Evolutionary conservation across 345 rosid genomes (phyloP).

Genomic region (Arabidopsis suecica): DNA sequence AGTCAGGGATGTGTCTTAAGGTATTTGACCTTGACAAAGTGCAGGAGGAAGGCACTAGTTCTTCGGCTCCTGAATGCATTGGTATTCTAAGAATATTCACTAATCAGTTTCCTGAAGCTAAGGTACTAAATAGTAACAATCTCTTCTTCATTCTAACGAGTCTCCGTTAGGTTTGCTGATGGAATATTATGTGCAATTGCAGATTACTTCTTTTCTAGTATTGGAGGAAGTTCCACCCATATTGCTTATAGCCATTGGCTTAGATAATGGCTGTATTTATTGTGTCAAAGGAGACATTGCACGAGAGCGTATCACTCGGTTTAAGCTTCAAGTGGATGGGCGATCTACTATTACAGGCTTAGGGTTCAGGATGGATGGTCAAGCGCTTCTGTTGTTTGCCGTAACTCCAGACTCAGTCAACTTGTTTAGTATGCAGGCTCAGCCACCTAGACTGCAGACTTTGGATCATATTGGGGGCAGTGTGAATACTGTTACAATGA

Average conservation of each 20-base stretch:
- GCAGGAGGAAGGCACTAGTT: constrained; percentile 83
- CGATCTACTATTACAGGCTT: constrained; percentile 67
- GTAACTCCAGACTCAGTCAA: constrained; percentile 78
- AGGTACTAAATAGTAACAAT: constrained; percentile 45
- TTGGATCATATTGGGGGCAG: constrained; percentile 84
- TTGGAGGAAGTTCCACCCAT: constrained; percentile 97
- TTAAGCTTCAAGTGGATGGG: constrained; percentile 78
- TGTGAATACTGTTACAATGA: constrained; percentile 80
- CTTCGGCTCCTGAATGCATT: constrained; percentile 75
- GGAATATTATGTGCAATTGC: constrained; percentile 45
- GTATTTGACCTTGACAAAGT: constrained; percentile 91
- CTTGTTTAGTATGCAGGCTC: constrained; percentile 75
- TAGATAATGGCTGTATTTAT: constrained; percentile 83
- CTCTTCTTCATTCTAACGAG: background rate
- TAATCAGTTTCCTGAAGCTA: constrained; percentile 90
- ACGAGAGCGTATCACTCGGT: constrained; percentile 86
- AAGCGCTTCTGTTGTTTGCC: constrained; percentile 81
- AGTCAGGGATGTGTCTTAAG: constrained; percentile 84
- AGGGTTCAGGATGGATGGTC: constrained; percentile 91
- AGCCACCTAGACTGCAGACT: constrained; percentile 75
- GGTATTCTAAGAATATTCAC: constrained; percentile 90
- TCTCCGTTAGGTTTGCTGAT: background rate
- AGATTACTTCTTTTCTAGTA: constrained; percentile 93
- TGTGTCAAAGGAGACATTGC: constrained; percentile 98
- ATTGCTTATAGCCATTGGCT: constrained; percentile 86